Evolutionary conservation across 192 early-diverging fungal genomes (phyloP), one percentile per base, ranked within the genome.

Genomic region (Coemansia nantahalensis): DNA sequence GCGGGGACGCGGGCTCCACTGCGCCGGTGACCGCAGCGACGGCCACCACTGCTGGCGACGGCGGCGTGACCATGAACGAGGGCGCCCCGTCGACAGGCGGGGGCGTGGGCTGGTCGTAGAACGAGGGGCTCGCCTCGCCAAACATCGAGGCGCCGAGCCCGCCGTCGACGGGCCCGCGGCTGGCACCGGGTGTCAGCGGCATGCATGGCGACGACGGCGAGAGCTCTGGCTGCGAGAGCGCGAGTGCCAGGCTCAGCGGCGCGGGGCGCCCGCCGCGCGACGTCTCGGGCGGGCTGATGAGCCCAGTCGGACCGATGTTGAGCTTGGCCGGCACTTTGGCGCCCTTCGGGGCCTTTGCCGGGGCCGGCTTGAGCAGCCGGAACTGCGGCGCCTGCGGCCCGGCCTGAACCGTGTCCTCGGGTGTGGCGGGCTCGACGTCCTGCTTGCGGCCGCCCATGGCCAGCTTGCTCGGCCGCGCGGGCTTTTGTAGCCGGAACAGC

Each of bases 121-220:
- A 33, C 39, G 62, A 66, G 12, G 70, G 70, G 37, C 70, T 73
- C 13, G 51, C 70, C 59, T 73, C 63, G 33, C 70, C 70, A 56
- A 53, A 62, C 39, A 56, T 22, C 44, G 55, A n/a, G 33, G 21
- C 32, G 21, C 34, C 45, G 12, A 45, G 8, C 40, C 43, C 26
- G 7, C 26, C 33, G 45, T 51, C 30, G 37, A 30, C 19, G 6
- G 57, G 21, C 14, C 31, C 45, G 2, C 34, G 33, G 4, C 42
- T 26, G 8, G 43, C 36, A 16, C 60, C 47, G 2, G 67, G 49
- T 6, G 69, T 65, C 33, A 65, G 61, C 9, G 62, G 62, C 48
- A 73, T 51, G 22, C 38, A 45, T 16, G 62, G 65, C 39, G 59
- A 68, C 51, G 52, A 18, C 15, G 62, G 67, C 47, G 68, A 52